A percentile compares a stretch with the other conserved stretches of the same genome.
Conservation (phyloP, 1,284 basidiomycete species). For the Mycosarcoma maydis region DNA sequence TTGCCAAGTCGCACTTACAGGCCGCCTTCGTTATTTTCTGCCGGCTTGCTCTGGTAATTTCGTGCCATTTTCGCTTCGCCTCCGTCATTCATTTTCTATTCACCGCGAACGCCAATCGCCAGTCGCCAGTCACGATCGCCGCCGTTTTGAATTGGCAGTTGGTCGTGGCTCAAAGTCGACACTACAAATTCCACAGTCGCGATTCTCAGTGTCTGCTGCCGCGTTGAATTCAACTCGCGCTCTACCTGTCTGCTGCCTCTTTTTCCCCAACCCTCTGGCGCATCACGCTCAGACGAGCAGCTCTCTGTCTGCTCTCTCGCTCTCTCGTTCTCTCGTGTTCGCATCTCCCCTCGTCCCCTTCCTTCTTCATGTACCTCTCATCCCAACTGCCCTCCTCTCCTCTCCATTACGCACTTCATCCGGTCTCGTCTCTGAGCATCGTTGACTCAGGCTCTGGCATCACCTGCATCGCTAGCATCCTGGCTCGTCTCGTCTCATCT, state of each 20-base stretch:
- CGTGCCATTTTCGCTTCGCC: background rate
- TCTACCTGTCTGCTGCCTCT: conserved; percentile 27
- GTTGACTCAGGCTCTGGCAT: background rate
- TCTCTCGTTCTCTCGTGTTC: conserved; percentile 1
- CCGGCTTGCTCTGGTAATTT: background rate
- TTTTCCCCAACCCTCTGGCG: too few relatives aligned
- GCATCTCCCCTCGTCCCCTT: background rate
- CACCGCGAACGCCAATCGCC: conserved; percentile 37
- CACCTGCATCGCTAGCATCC: conserved; percentile 4
- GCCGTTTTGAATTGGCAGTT: conserved; percentile 13
- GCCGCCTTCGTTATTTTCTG: conserved; percentile 2
- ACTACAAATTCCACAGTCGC: conserved; percentile 3
- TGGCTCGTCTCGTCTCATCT: too few relatives aligned
- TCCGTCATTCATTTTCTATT: conserved; percentile 1
- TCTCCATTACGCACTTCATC: conserved; percentile 1
- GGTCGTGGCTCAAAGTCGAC: conserved; percentile 28
- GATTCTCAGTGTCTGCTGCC: conserved; percentile 5
- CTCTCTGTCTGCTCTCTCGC: background rate
- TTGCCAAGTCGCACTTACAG: conserved; percentile 14
- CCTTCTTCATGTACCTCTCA: conserved; percentile 1
- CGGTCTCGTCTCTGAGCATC: background rate
- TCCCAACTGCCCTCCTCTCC: conserved; percentile 2
- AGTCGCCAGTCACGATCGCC: conserved; percentile 33
- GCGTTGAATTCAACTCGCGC: conserved; percentile 22
- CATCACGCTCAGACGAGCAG: conserved; percentile 17